Evolutionary conservation across 768 basidiomycete species (phyloP), one percentile per base, ranked within the genome.

Genomic region (Thelephora ganbajun): DNA sequence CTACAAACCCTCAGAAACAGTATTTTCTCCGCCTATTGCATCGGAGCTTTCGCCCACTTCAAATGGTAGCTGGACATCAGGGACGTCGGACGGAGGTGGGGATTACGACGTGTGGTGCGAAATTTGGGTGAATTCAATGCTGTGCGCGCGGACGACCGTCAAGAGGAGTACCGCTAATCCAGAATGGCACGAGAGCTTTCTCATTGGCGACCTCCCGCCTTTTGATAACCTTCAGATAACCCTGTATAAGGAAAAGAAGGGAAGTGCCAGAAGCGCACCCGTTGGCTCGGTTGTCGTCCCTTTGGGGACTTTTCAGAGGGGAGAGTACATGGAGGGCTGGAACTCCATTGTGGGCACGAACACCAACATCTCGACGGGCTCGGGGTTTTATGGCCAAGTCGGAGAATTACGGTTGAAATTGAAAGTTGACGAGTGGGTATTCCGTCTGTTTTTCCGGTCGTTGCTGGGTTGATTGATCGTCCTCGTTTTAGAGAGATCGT

Each of bases 171-270:
- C 74, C 47, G 77, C 74, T 34, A 72, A 72, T 37, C 77, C 81
- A 0, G 80, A 87, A 57, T 93, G 90, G 90, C 82, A 86, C 52
- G 90, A 93, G 63, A 67, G 57, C 36, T 91, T 93, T 59, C 59
- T 65, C 18, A 80, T 89, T 52, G 59, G 77, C 1, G 86, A 89
- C 56, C 64, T 92, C 22, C 86, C 89, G 14, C 83, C 84, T 0
- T 88, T 89, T 56, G 76, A 79, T 50, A 73, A 71, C 26, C 63
- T 92, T 36, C 77, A 79, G 45, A 65, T 92, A 50, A 61, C 74
- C 34, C 66, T 92, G 18, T 83, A 74, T 74, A 72, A 72, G 48
- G 83, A 83, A 63, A 84, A 78, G 66, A 77, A 73, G 53, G 60
- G 73, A 22, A 9, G 26, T 30, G 59, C 66, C 55, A 83, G 78